Base-by-base conservation (phyloP, 1,284 basidiomycete species). In the Irpex sp. region DNA sequence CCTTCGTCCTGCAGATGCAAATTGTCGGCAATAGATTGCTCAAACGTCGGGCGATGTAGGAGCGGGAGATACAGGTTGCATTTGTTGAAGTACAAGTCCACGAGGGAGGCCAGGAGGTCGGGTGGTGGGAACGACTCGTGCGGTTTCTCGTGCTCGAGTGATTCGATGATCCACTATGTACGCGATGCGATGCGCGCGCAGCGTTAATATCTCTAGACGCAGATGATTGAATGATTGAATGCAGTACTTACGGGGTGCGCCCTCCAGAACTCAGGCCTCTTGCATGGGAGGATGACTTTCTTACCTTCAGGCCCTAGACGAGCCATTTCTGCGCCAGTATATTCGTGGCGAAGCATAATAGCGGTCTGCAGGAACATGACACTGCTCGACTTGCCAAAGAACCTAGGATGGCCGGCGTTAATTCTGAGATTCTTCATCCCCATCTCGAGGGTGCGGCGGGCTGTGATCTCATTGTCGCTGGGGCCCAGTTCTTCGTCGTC, bases 41-140 rank as follows among this genome's bases (percentile, higher is more conserved):
- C 84, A 67, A 96, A 94, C 26, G 86, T 87, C 1, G 86, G 86
- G 0, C 86, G 84, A 71, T 96, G 94, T 2, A 97, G 76, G n/a
- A 95, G 77, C 3, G 93, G 92, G 35, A 85, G 75, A 66, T 86
- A 81, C 2, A 75, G 68, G 71, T 94, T 92, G 67, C 85, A 73
- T 56, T 84, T 71, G 0, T 68, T 67, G 70, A 95, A 96, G 71
- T 89, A 95, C 6, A 85, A 77, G 26, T 89, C 83, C 66, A 94
- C 79, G 33, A 97, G 83, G 0, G 69, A 69, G 1, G 70, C 67
- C 11, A 88, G 81, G 6, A 96, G 78, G 63, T 92, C 90, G 0
- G 78, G 70, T 0, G 84, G 81, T 0, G 90, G 90, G 66, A 87
- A 92, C 17, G 69, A 66, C 62, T 76, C 75, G 56, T 72, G 71